Evolutionary conservation across 176 grass and related monocot genomes (phyloP).

Genomic region (Oryza meyeriana): DNA sequence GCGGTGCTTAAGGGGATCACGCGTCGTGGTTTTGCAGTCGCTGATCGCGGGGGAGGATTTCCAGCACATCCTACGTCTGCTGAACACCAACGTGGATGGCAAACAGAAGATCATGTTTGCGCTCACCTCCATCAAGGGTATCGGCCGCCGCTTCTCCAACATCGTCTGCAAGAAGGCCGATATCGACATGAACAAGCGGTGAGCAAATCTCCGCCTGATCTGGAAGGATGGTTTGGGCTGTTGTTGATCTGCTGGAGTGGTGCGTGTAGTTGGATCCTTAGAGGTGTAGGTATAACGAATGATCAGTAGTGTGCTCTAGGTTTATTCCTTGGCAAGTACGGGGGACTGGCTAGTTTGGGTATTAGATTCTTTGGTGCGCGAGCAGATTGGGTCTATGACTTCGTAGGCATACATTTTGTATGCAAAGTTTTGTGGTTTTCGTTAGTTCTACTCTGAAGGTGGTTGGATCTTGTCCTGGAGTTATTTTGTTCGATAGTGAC

Average conservation of each 20-base stretch:
- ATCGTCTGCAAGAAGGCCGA: constrained; percentile 96
- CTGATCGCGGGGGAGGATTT: constrained; percentile 86
- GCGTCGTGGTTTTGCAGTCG: constrained; percentile 28
- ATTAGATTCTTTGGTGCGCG: neutral
- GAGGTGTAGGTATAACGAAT: neutral
- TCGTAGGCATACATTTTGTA: neutral
- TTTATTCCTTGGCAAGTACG: neutral
- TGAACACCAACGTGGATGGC: constrained; percentile 93
- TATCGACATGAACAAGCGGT: constrained; percentile 94
- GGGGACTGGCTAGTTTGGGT: neutral
- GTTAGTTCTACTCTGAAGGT: neutral
- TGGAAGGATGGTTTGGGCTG: neutral
- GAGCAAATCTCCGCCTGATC: neutral
- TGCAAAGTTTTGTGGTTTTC: too few species aligned
- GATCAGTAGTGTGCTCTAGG: neutral
- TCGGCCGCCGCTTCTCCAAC: constrained; percentile 88
- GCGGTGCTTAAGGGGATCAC: neutral
- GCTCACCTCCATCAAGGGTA: constrained; percentile 85
- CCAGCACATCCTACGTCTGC: constrained; percentile 92
- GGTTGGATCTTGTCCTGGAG: neutral
- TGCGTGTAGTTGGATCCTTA: neutral
- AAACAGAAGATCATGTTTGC: constrained; percentile 99
- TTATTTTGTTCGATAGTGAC: neutral
- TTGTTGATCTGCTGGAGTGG: neutral
- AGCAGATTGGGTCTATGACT: neutral